A percentile compares a stretch with the other conserved stretches of the same genome.
These are phyloP conservation scores for Pistacia atlantica DNA, from an alignment of 345 rosid species.

Conservation along the genomic window DNA sequence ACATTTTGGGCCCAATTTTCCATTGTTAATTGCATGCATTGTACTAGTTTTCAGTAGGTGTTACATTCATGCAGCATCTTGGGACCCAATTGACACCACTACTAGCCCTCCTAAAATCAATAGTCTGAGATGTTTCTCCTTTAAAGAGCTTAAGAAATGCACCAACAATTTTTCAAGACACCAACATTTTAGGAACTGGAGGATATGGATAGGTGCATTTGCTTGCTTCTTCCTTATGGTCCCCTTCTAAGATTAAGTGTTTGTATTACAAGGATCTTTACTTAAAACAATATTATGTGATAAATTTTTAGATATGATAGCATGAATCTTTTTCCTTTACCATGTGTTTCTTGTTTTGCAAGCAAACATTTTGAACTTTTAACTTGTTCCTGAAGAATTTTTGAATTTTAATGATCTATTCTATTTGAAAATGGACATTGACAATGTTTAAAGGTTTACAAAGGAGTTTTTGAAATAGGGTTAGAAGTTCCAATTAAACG, in stretches of 20 bases:
- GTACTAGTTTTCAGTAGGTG: no score
- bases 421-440: no score
- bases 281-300: background rate
- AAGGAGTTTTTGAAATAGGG: background rate
- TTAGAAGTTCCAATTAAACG: background rate
- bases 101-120: conserved; percentile 38
- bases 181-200: conserved; percentile 48
- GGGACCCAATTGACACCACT: conserved; percentile 36
- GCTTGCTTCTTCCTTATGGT: no score
- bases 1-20: no score
- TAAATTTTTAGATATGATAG: background rate
- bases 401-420: no score
- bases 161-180: conserved; percentile 44
- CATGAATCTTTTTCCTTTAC: no score
- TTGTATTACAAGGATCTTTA: no score
- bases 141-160: conserved; percentile 47
- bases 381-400: no score
- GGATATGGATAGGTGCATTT: conserved; percentile 52
- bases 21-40: no score
- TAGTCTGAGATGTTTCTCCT: conserved; percentile 47
- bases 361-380: no score
- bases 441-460: background rate
- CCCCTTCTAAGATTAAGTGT: background rate
- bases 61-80: conserved; percentile 30
- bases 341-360: no score